A percentile compares a stretch with the other conserved stretches of the same genome.
phyloP scores from a whole-genome alignment of 129 eudicot species.

The Arctium minus region DNA sequence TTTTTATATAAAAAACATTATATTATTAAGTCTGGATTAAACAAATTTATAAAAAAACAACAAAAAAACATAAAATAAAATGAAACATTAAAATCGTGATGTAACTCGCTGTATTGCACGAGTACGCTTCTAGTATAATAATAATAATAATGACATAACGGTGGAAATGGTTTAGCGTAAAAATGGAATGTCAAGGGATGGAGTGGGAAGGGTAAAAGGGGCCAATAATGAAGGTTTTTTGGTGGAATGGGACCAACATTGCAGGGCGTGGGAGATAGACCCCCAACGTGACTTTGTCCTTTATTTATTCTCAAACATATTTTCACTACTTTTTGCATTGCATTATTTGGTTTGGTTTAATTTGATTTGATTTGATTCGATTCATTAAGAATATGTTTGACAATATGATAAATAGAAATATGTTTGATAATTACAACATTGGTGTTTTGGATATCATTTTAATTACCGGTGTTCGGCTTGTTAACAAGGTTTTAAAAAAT shows the following conservation, averaged over 20 bases:
- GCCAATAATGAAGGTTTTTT: constrained; percentile 46
- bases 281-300: constrained; percentile 76
- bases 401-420: no score
- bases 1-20: no score
- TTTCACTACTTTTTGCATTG: background rate
- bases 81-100: no score
- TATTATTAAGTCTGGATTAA: no score
- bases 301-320: constrained; percentile 20
- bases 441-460: background rate
- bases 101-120: no score
- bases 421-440: background rate
- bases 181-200: constrained; percentile 24
- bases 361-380: background rate
- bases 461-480: no score
- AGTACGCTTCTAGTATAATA: no score
- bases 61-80: no score
- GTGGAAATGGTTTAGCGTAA: constrained; percentile 8
- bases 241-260: constrained; percentile 56
- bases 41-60: no score
- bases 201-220: constrained; percentile 13
- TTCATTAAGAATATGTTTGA: background rate
- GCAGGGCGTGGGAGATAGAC: constrained; percentile 80
- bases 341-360: background rate
- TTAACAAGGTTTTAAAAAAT: no score
- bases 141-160: no score